Percentiles rank a stretch among this genome's conserved stretches.
phyloP scores from a whole-genome alignment of 305 asterid genomes.

The Caryopteris hybrid region DNA sequence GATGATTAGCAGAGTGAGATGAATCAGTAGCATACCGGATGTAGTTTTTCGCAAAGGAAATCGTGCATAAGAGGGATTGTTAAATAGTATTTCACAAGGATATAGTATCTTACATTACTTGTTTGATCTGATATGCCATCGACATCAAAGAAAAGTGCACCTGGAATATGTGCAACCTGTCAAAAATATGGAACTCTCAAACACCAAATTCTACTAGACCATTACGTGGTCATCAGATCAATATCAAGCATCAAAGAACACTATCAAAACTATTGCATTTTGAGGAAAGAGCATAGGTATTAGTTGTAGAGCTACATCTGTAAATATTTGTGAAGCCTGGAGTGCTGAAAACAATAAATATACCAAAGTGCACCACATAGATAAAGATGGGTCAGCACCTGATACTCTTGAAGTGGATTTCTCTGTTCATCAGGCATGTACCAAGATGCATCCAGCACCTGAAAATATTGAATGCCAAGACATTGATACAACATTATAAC shows the following conservation, averaged over 20 bases:
- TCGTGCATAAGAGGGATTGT: not conserved
- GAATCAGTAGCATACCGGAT: not conserved
- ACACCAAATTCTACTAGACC: not conserved
- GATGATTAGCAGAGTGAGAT: not conserved
- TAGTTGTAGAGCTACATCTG: not conserved
- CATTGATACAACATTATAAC: not conserved
- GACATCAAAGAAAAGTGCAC: conserved; percentile 94
- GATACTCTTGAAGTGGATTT: conserved; percentile 93
- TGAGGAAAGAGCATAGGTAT: conserved; percentile 1
- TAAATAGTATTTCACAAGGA: conserved; percentile 11
- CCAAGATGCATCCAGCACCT: conserved; percentile 98
- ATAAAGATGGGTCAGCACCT: conserved; percentile 41
- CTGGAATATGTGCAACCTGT: conserved; percentile 98
- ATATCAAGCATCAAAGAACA: conserved; percentile 3
- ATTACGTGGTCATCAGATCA: not conserved
- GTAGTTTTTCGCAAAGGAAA: not conserved
- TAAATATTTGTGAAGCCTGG: not conserved
- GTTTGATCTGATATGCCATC: conserved; percentile 84
- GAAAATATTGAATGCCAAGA: conserved; percentile 7
- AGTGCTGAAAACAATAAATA: conserved; percentile 10
- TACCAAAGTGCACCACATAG: not conserved
- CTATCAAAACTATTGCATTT: conserved; percentile 2
- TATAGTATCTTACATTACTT: conserved; percentile 55
- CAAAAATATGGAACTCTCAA: not conserved
- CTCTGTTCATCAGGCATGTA: conserved; percentile 97